Conservation (phyloP, 2,329 filamentous ascomycete genomes). For the Penicillium occitanis region DNA sequence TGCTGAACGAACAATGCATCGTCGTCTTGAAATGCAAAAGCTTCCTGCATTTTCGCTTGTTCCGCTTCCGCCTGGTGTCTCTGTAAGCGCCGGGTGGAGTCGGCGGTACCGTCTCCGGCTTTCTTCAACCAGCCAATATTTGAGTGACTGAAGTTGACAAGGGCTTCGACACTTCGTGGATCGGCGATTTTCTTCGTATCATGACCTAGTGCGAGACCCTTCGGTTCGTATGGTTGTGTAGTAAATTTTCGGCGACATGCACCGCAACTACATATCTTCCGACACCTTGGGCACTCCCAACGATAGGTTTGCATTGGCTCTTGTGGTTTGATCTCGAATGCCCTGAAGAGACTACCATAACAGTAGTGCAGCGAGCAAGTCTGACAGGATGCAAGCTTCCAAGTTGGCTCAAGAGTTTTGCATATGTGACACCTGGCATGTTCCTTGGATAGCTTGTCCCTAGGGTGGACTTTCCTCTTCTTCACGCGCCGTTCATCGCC, state of each 20-base stretch:
- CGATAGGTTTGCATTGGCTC: conserved; percentile 73
- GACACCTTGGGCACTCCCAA: conserved; percentile 89
- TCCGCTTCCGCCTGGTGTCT: conserved; percentile 56
- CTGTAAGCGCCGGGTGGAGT: conserved; percentile 48
- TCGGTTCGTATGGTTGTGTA: conserved; percentile 80
- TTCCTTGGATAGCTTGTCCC: conserved; percentile 51
- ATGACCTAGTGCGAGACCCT: conserved; percentile 82
- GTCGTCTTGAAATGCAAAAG: conserved; percentile 46
- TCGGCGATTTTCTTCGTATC: conserved; percentile 90
- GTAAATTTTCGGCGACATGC: conserved; percentile 67
- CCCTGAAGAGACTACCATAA: conserved; percentile 88
- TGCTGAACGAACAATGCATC: conserved; percentile 37
- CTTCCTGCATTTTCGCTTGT: conserved; percentile 49
- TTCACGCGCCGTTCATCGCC: conserved; percentile 63
- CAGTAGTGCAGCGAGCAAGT: conserved; percentile 78
- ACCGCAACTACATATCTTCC: conserved; percentile 82
- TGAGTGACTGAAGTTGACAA: conserved; percentile 87
- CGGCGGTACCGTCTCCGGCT: conserved; percentile 49
- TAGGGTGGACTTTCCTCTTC: conserved; percentile 57
- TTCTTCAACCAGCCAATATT: conserved; percentile 81
- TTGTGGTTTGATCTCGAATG: conserved; percentile 86
- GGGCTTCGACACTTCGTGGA: conserved; percentile 80
- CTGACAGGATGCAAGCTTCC: conserved; percentile 81
- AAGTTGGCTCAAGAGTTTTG: conserved; percentile 72
- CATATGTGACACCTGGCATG: conserved; percentile 76